Evolutionary conservation across 2,329 filamentous ascomycete genomes (phyloP).

Genomic region (Cladosporium sp.): DNA sequence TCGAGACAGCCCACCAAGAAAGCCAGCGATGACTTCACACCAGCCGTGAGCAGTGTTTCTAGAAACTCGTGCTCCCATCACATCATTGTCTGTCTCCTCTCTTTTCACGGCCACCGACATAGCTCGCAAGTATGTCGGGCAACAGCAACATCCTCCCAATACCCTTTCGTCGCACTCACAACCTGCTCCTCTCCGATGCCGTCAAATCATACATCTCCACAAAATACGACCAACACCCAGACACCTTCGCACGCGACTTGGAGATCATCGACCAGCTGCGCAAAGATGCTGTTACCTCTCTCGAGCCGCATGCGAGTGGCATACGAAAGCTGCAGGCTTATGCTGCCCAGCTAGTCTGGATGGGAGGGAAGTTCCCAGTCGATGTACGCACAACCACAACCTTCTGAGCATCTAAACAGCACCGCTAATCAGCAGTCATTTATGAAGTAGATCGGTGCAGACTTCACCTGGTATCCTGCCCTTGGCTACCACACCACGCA

Average conservation of each 20-base stretch:
- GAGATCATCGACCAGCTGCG: constrained; percentile 81
- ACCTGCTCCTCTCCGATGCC: constrained; percentile 74
- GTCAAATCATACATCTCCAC: constrained; percentile 94
- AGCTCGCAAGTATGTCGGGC: constrained; percentile 18
- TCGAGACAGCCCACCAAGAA: not conserved
- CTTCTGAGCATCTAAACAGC: not conserved
- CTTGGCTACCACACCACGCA: constrained; percentile 64
- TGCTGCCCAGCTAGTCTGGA: constrained; percentile 88
- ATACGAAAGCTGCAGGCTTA: constrained; percentile 87
- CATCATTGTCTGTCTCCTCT: not conserved
- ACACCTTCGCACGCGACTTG: constrained; percentile 91
- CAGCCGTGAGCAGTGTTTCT: not conserved
- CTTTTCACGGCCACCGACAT: not conserved
- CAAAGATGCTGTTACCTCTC: constrained; percentile 81
- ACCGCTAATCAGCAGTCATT: constrained; percentile 12
- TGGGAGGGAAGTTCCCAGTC: constrained; percentile 92
- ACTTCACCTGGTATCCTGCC: constrained; percentile 95
- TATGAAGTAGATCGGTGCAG: constrained; percentile 71
- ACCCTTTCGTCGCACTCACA: constrained; percentile 83
- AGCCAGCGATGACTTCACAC: constrained; percentile 16
- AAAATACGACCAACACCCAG: constrained; percentile 98
- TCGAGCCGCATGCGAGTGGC: constrained; percentile 84
- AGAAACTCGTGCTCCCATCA: not conserved
- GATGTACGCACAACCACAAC: constrained; percentile 60
- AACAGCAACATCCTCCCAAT: constrained; percentile 67